Base-by-base conservation (phyloP, 345 rosid genomes). In the Citrus unshiu region DNA sequence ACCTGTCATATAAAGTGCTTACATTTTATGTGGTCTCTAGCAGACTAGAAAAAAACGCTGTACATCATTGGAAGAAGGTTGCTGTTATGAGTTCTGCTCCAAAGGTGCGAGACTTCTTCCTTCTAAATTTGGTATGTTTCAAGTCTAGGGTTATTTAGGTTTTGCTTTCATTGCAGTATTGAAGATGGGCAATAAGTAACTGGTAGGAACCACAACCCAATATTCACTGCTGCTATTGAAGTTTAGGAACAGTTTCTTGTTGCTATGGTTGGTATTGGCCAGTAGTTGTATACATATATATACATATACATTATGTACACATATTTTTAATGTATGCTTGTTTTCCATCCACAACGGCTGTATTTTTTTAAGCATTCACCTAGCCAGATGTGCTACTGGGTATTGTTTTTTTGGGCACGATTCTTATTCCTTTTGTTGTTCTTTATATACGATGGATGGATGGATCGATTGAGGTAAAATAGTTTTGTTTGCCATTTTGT, bases 101-200 rank as follows among this genome's bases (percentile, higher is more conserved):
- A 40, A 32, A 25, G 35, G 61, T 66, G 39, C 29, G 59, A 37
- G 74, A 32, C 76, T 61, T 71, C 74, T 58, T 70, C 49, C 74
- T 72, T 34, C 3, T 4, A 8, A 43, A 35, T 71, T n/a, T 49
- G 54, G 32, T 75, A 66, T 66, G 24, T 62, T 37, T 49, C 35
- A 34, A 46, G 69, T 34, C 24, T 71, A 79, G 77, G 70, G 22
- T 29, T 62, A 9, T 60, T 39, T 79, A 68, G 75, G 75, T 80
- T 56, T 54, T 54, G 72, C 80, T 80, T 72, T 72, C 66, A 68
- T 39, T 72, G 75, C 72, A 59, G 67, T 79, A 67, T 72, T 71
- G 80, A 51, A 71, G 14, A 71, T 35, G 64, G 80, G 60, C 65
- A 74, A 75, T 60, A 72, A 81, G 46, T 30, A 57, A 58, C 9